A percentile compares a stretch with the other conserved stretches of the same genome.
These are phyloP conservation scores for Amphibolis antarctica DNA, from an alignment of 106 monocot genomes.

Conservation along the genomic window DNA sequence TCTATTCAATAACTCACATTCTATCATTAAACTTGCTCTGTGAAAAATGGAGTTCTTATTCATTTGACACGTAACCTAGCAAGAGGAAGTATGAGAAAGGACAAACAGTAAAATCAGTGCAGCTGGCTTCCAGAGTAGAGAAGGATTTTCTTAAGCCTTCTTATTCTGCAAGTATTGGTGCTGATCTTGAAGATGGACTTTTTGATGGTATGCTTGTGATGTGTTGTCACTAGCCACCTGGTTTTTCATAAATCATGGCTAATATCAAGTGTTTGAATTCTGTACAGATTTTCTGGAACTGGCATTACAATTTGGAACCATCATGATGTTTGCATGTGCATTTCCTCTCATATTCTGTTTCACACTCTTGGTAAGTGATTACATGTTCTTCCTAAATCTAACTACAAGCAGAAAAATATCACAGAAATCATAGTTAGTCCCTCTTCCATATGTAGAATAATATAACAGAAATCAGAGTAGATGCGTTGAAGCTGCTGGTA, in stretches of 20 bases:
- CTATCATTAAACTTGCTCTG: constrained; percentile 1
- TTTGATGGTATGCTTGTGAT: constrained; percentile 52
- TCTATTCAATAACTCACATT: too few relatives aligned
- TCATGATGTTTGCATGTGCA: constrained; percentile 94
- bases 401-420: too few relatives aligned
- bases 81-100: constrained; percentile 70
- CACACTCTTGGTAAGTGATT: constrained; percentile 45
- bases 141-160: constrained; percentile 85
- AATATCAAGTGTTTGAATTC: not conserved
- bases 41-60: not conserved
- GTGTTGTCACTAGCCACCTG: not conserved
- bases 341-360: constrained; percentile 90
- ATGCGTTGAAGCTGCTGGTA: constrained; percentile 76
- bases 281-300: constrained; percentile 74
- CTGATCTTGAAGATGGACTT: constrained; percentile 79
- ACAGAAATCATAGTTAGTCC: not conserved
- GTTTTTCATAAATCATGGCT: not conserved
- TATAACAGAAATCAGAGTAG: constrained; percentile 81
- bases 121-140: constrained; percentile 61
- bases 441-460: constrained; percentile 48
- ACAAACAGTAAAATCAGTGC: constrained; percentile 27
- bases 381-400: not conserved
- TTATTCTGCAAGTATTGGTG: constrained; percentile 73
- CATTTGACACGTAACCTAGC: constrained; percentile 14
- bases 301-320: constrained; percentile 93